phyloP scores from a whole-genome alignment of 768 basidiomycete genomes.

The Mycena metata region DNA sequence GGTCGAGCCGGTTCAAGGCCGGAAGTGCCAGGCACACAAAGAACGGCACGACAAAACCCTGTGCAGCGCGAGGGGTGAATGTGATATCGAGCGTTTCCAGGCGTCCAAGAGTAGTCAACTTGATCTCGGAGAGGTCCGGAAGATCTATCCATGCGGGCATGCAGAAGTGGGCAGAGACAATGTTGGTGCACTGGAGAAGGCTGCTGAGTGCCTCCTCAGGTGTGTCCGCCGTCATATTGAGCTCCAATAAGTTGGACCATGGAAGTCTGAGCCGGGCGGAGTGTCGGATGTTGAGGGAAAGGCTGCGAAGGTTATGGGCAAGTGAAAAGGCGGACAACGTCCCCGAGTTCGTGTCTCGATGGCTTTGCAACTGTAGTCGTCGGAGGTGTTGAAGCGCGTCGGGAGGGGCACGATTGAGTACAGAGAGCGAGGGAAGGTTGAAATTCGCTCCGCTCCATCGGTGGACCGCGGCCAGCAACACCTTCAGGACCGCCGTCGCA shows the following conservation, averaged over 20 bases:
- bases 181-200: conserved; percentile 1
- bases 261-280: conserved; percentile 2
- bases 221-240: background rate
- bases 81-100: background rate
- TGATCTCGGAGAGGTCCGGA: conserved; percentile 1
- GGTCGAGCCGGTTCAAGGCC: background rate
- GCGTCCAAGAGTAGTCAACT: background rate
- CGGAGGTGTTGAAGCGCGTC: background rate
- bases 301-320: background rate
- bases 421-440: background rate
- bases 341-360: background rate
- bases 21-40: conserved; percentile 21
- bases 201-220: conserved; percentile 1
- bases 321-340: background rate
- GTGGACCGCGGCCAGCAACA: background rate
- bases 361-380: background rate
- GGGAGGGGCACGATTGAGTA: background rate
- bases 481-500: conserved; percentile 1
- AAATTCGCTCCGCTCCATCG: conserved; percentile 6
- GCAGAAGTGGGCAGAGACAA: conserved; percentile 2
- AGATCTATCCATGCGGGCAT: background rate
- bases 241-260: conserved; percentile 18
- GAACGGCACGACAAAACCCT: conserved; percentile 4
- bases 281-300: background rate
- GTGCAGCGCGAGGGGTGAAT: background rate